Base-by-base conservation (phyloP, 805 yeast genomes). In the Ogataea glucozyma region DNA sequence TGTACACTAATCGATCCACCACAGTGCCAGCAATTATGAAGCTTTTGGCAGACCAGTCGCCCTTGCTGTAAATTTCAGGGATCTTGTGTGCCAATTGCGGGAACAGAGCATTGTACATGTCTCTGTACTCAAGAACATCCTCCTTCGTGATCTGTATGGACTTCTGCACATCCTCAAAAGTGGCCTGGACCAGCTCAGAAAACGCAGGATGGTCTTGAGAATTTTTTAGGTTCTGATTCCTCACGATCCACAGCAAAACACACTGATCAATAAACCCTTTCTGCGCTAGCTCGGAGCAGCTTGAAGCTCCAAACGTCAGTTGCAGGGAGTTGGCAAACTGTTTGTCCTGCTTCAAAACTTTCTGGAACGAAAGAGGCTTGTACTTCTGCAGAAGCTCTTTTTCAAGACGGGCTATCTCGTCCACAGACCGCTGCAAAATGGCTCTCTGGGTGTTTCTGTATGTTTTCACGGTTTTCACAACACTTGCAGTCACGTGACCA, bases 201-300 rank as follows among this genome's bases (percentile, higher is more conserved):
- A 77, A 61, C 29, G 58, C 61, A 26, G 64, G 60, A 16, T 57
- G 57, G 26, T 67, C 73, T 2, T n/a, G 36, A 3, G 52, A 61
- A 8, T 53, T 57, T 4, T 57, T 51, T 33, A 65, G 67, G 56
- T 81, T 83, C 43, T 70, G 65, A 44, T 78, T 73, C 52, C 88
- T 70, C 26, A 85, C 76, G 19, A 85, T 65, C 78, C 83, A 85
- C 29, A 85, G 60, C 16, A 82, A 59, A 60, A 85, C 66, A 2
- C 76, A 74, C 51, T 81, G 84, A 43, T 81, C 82, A 44, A 79
- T 64, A 34, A 79, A 69, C 31, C 72, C 68, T 31, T 75, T 67
- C 3, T 61, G 68, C 2, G 72, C 54, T 12, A 85, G 53, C 34
- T 76, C 79, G 4, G 78, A 81, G 52, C 73, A 79, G 16, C 71